Conservation (phyloP, 176 grass and related monocot genomes). For the Bromus sterilis region DNA sequence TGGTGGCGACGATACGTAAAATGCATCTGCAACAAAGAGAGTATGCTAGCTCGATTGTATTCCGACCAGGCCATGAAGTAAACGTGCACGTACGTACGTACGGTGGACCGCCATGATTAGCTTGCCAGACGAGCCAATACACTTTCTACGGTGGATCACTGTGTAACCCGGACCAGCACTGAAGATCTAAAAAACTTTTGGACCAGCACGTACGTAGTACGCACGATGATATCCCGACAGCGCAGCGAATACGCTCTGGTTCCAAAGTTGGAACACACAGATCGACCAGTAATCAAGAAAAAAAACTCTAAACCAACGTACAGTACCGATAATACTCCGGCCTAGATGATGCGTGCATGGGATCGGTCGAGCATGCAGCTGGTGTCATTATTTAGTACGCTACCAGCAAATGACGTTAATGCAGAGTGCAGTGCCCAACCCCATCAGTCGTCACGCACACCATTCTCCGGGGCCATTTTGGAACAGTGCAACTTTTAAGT, state of each 20-base stretch:
- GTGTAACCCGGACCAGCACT: neutral
- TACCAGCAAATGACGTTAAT: neutral
- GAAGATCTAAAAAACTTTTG: neutral
- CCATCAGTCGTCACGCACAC: conserved; percentile 2
- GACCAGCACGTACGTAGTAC: neutral
- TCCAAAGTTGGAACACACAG: too few species aligned
- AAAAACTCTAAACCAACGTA: too few species aligned
- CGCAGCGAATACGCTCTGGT: neutral
- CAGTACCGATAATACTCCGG: too few species aligned
- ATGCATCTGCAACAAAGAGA: too few species aligned
- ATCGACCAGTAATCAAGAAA: too few species aligned
- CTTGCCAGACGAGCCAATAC: neutral
- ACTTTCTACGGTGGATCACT: neutral
- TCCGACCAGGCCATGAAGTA: neutral
- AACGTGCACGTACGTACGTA: neutral
- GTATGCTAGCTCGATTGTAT: neutral
- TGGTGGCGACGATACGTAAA: neutral
- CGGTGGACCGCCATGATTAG: neutral
- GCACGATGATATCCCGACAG: neutral
- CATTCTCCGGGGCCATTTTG: neutral
- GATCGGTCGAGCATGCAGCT: neutral
- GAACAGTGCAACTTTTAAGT: neutral
- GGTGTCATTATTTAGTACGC: neutral
- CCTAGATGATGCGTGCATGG: neutral
- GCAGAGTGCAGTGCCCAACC: neutral